Base-by-base conservation (phyloP, 192 early-diverging fungal species). In the Mortierella alpina region DNA sequence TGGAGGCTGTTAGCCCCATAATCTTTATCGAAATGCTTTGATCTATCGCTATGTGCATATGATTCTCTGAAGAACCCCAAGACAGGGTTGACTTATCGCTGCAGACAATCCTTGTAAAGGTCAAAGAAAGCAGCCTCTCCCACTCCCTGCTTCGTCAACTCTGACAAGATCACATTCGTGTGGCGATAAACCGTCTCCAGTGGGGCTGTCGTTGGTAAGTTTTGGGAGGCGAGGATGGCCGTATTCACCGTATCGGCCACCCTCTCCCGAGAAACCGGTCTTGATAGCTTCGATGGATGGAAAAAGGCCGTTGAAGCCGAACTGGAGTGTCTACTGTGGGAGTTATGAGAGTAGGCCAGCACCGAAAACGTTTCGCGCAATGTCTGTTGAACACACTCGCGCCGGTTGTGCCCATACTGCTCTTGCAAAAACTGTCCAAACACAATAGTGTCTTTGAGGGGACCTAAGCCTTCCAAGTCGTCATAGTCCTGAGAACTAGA, bases 211-310 rank as follows among this genome's bases (percentile, higher is more conserved):
- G 79, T 83, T 23, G 91, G 91, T 31, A 86, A 66, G 39, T 86
- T 85, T 61, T 91, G 89, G 1, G 88, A 84, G 0, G 85, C 89
- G 63, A 86, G 81, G 64, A 95, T 93, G 5, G 91, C 92, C 60
- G 84, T 86, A 66, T 95, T 94, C 10, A 95, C 83, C 17, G 88
- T 82, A 47, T 83, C 84, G 7, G 92, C 93, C 48, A 96, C 76
- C 11, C 84, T 74, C 65, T 89, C 83, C 18, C 93, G 86, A 6
- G 70, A 66, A 5, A 79, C 22, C 7, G 69, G 54, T 20, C 62
- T 79, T 1, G 69, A 17, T 48, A 68, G 45, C 17, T 8, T 5
- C 14, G 45, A 48, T 63, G 60, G 8, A 41, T 9, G n/a, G 17
- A 22, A 1, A 3, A 22, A 1, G 11, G 17, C 11, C 4, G 50